Conservation (phyloP, 2,329 filamentous ascomycete species). For the Fusarium continuum region DNA sequence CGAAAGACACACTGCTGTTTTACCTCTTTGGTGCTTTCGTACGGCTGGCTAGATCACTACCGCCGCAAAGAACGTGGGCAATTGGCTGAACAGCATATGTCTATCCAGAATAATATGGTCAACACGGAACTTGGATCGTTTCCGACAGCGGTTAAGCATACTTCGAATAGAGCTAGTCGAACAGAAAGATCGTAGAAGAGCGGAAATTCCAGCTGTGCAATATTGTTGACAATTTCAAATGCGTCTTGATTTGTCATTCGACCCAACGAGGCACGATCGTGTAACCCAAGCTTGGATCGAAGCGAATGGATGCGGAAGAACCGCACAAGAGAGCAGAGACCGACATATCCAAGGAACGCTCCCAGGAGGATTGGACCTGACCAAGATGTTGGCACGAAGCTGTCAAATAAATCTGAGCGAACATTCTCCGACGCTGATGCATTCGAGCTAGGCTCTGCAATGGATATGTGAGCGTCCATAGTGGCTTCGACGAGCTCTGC, state of each 20-base stretch:
- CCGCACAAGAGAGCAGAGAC: conserved; percentile 50
- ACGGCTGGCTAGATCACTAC: conserved; percentile 49
- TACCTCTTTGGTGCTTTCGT: conserved; percentile 50
- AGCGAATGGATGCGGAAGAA: conserved; percentile 48
- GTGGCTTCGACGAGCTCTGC: not conserved
- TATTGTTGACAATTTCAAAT: conserved; percentile 53
- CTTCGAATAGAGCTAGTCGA: conserved; percentile 54
- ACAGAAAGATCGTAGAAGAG: conserved; percentile 50
- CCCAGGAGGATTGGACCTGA: conserved; percentile 27
- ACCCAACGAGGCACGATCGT: conserved; percentile 49
- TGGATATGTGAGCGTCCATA: conserved; percentile 16
- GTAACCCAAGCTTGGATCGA: conserved; percentile 45
- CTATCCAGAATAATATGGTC: conserved; percentile 31
- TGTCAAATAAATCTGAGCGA: not conserved
- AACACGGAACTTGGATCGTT: not conserved
- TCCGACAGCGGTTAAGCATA: conserved; percentile 6
- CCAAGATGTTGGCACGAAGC: conserved; percentile 15
- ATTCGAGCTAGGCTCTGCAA: conserved; percentile 13
- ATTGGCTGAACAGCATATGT: conserved; percentile 54
- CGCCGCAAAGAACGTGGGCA: conserved; percentile 49
- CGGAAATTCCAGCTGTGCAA: conserved; percentile 51
- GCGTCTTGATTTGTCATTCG: conserved; percentile 57
- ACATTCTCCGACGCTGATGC: conserved; percentile 2
- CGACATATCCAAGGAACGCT: conserved; percentile 44
- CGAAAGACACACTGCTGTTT: not conserved